A percentile compares a stretch with the other conserved stretches of the same genome.
These are phyloP conservation scores for Spiraea crenata DNA, from an alignment of 331 rosid genomes.

Conservation along the genomic window DNA sequence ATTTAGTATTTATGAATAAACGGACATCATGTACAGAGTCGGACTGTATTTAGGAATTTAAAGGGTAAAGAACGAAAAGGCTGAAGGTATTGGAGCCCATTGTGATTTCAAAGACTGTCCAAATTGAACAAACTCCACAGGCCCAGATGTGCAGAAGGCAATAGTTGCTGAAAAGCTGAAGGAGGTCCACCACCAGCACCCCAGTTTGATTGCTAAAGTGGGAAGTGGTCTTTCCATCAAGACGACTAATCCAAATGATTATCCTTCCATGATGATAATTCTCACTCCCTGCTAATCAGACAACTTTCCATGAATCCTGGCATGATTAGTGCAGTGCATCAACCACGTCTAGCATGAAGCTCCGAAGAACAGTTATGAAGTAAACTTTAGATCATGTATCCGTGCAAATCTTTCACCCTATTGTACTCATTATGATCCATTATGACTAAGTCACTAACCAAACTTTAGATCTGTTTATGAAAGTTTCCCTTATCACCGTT, in stretches of 20 bases:
- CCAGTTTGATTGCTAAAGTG: constrained; percentile 34
- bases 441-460: too few species aligned
- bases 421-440: background rate
- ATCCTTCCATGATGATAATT: constrained; percentile 36
- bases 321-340: constrained; percentile 16
- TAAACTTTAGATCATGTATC: background rate
- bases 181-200: constrained; percentile 43
- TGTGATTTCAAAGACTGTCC: background rate
- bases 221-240: constrained; percentile 33
- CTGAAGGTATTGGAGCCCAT: background rate
- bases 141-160: constrained; percentile 7
- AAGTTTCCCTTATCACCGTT: too few species aligned
- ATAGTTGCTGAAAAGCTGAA: constrained; percentile 1
- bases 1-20: too few species aligned
- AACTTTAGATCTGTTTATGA: too few species aligned
- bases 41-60: background rate
- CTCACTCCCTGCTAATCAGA: constrained; percentile 30
- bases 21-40: too few species aligned
- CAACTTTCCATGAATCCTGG: constrained; percentile 44
- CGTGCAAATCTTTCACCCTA: background rate
- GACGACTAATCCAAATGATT: constrained; percentile 32
- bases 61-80: background rate
- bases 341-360: background rate
- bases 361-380: constrained; percentile 1
- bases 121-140: constrained; percentile 2